Evolutionary conservation across 805 yeast species (phyloP), one percentile per base, ranked within the genome.

Genomic region (Ogataea methanolica): DNA sequence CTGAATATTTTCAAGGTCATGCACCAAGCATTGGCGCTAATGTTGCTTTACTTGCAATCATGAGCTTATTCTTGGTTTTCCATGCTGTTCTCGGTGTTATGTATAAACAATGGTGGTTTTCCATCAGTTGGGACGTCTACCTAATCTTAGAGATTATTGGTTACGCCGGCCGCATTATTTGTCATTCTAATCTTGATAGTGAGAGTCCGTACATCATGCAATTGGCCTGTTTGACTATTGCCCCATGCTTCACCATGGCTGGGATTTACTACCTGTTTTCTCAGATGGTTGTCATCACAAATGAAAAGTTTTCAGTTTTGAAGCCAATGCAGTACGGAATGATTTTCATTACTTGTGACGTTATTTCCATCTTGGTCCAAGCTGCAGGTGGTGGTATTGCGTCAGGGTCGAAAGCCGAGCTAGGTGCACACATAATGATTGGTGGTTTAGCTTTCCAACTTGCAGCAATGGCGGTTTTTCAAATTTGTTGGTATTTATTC

Each of bases 371-470:
- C 47, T 67, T 76, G 1, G 58, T 86, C 17, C 94, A 85, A 67
- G 88, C 80, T 2, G 72, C 68, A 9, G 92, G 92, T 44, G 91
- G 91, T 52, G 90, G 83, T 43, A 65, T 75, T 43, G 83, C 87
- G 2, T 57, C 61, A n/a, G n/a, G n/a, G 5, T 54, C 60, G 34
- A 58, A 64, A 12, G 58, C 61, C 39, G 46, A 51, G 0, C 21
- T 52, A 1, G 90, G 89, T 14, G 71, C 83, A 1, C 70, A 79
- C 60, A 60, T 83, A 37, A 85, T 88, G 83, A 74, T 85, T 43
- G 90, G 76, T 0, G 96, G 96, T 8, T 71, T 88, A 41, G 83
- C 82, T 0, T 70, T 84, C 56, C 96, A 88, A 66, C 88, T 85
- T 3, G 62, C 74, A 2, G 73, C 85, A 5, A 83, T 89, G 84